phyloP scores from a whole-genome alignment of 169 alveolate genomes.

The Cyclospora cayetanensis region DNA sequence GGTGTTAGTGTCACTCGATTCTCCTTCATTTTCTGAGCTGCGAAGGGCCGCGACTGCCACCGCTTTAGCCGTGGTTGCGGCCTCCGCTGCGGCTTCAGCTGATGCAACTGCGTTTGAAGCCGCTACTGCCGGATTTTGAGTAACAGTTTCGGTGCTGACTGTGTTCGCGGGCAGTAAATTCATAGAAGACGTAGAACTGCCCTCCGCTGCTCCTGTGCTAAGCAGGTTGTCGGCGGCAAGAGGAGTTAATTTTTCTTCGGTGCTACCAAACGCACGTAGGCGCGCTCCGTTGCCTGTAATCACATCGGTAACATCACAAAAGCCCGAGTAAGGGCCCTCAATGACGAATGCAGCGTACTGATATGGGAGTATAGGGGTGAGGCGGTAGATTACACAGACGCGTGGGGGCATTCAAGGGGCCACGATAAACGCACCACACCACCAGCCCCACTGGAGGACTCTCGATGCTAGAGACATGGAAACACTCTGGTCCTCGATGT shows the following conservation, averaged over 20 bases:
- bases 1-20: slow-evolving; percentile 18
- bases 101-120: slow-evolving; percentile 40
- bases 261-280: neutral
- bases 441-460: slow-evolving; percentile 33
- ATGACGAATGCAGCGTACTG: neutral
- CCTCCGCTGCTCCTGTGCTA: neutral
- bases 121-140: neutral
- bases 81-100: slow-evolving; percentile 65
- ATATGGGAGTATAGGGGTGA: no score
- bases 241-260: neutral
- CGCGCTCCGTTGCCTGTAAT: slow-evolving; percentile 9
- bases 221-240: slow-evolving; percentile 16
- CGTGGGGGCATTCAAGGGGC: no score
- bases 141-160: neutral
- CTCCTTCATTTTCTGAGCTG: slow-evolving; percentile 13
- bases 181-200: no score
- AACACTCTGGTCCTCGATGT: slow-evolving; percentile 20
- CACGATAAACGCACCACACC: slow-evolving; percentile 25
- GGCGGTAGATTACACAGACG: no score
- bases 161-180: no score
- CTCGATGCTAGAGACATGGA: slow-evolving; percentile 30
- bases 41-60: slow-evolving; percentile 43
- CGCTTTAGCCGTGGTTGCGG: slow-evolving; percentile 41
- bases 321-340: neutral
- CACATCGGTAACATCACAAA: neutral